These are phyloP conservation scores for Nelumbo lutea DNA, from an alignment of 164 flowering plant genomes.

Conservation along the genomic window DNA sequence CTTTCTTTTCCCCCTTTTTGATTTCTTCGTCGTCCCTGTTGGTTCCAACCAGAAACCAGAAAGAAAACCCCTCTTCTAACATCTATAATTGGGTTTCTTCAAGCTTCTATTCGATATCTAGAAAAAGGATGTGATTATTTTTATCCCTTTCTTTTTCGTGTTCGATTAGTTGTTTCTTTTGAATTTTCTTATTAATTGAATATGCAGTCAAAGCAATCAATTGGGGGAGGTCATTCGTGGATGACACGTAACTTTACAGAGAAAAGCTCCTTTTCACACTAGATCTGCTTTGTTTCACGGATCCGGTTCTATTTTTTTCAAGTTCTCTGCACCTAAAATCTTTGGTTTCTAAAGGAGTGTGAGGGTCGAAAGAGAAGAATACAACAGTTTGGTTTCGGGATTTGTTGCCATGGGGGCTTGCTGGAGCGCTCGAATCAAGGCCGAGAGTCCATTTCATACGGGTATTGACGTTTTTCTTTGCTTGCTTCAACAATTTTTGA, in stretches of 20 bases:
- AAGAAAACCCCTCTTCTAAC: neutral
- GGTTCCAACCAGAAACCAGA: neutral
- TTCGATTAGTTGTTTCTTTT: neutral
- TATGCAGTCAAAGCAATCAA: slow-evolving; percentile 6
- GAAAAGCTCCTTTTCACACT: neutral
- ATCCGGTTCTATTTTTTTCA: neutral
- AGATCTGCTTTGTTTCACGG: slow-evolving; percentile 10
- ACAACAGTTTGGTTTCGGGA: neutral
- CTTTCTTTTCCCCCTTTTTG: neutral
- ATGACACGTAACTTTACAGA: slow-evolving; percentile 8
- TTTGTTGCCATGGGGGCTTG: slow-evolving; percentile 60
- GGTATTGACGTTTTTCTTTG: slow-evolving; percentile 26
- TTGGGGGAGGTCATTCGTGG: neutral
- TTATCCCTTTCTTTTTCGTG: neutral
- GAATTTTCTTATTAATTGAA: neutral
- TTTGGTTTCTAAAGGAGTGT: neutral
- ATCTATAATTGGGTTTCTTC: neutral
- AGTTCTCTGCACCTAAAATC: slow-evolving; percentile 1
- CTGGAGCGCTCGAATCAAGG: slow-evolving; percentile 61
- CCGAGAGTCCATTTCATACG: slow-evolving; percentile 52
- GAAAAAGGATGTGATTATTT: neutral
- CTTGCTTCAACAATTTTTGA: neutral
- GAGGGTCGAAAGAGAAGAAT: neutral
- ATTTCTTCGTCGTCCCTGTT: neutral
- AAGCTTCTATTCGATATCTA: neutral